Base-by-base conservation (phyloP, 2,329 filamentous ascomycete species). In the Geosmithia morbida region DNA sequence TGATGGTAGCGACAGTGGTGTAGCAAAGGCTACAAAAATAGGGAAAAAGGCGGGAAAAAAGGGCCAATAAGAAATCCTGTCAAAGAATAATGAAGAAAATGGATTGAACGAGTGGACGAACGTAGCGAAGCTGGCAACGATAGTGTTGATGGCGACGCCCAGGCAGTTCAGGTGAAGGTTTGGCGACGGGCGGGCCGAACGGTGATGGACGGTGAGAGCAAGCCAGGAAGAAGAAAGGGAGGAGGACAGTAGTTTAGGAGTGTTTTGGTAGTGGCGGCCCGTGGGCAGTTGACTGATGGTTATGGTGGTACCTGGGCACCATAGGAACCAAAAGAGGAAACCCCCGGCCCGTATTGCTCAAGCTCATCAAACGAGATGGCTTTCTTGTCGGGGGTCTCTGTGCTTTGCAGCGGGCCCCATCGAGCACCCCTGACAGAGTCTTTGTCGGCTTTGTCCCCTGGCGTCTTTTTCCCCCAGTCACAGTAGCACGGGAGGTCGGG, bases 151-250 rank as follows among this genome's bases (percentile, higher is more conserved):
- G 29, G 29, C 44, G 26, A 33, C 44, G 46, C 40, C 43, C 19
- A 33, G 42, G 41, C 45, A 47, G 48, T 47, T 49, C 48, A 49
- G 48, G 48, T 49, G 48, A 49, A 45, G 39, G 42, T 48, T 8
- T 41, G 47, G 45, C 30, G 45, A 30, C 33, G 48, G 33, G 44
- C 39, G 48, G 44, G 39, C 45, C 45, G 40, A 45, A 49, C 48
- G 48, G 45, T 47, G 48, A 22, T 39, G 44, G 26, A 48, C 46
- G 46, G 46, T 44, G 37, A 40, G 43, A 20, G 26, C 14, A n/a
- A 30, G 26, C 18, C 7, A 22, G 20, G 43, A 44, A 44, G 26
- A 22, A n/a, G 43, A 44, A 26, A 7, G 19, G 22, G 43, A 42
- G 41, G 43, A 44, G 20, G 13, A 22, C 4, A 42, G 20, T 42